Evolutionary conservation across 352 stramenopile genomes (phyloP), one percentile per base, ranked within the genome.

Genomic region (Globisporangium heterothallicum): DNA sequence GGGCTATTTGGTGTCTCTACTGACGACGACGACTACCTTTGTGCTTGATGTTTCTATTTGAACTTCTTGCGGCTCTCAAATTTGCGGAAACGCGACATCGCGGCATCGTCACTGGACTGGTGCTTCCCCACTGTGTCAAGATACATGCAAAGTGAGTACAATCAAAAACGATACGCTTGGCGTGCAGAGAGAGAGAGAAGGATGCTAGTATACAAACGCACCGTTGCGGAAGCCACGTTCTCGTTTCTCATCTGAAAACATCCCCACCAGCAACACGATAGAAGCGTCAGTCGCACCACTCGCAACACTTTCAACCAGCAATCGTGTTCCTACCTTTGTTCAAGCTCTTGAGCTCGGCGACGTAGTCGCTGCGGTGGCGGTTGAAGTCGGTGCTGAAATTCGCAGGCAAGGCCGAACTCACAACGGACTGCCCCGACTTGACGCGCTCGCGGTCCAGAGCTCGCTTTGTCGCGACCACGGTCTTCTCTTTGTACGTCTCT

Each of bases 301-400:
- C n/a, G 12, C 4, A 22, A 3, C 18, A 9, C 24, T 19, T 26
- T 1, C 16, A 46, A 46, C n/a, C n/a, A n/a, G n/a, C n/a, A n/a
- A n/a, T n/a, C n/a, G 41, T 27, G 24, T 27, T 4, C 16, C 24
- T 55, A 87, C 78, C 78, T 72, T 72, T 76, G 41, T 65, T 69
- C 51, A 87, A 42, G 24, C 53, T 77, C 66, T 92, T 92, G 58
- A 90, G 66, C 48, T 87, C 72, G 1, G 66, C 62, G 19, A 89
- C 68, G 52, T 72, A 87, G 43, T 88, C 78, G 27, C 56, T 78
- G 34, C 63, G 67, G 53, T 92, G 82, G 32, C 76, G 73, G 53
- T 88, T 88, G 30, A 88, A 92, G 59, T 92, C 77, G 1, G 65
- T 71, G 49, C 82, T 92, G 27, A 86, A 87, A 59, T 92, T 92